Percentiles rank a stretch among this genome's conserved stretches.
Evolutionary conservation across 306 rosid genomes (phyloP).

Genomic region (Senna siamea): DNA sequence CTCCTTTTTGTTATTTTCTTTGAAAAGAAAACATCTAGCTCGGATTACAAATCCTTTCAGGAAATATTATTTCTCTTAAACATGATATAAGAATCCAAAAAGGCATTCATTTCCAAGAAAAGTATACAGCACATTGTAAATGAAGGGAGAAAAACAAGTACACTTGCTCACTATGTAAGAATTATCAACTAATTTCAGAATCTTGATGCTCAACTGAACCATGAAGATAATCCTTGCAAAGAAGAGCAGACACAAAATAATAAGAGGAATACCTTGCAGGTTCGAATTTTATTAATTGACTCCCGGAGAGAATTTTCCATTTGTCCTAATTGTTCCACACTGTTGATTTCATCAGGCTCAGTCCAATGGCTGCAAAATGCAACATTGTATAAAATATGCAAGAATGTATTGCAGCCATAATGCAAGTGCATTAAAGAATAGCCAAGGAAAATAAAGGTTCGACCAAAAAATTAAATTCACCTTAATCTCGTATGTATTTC

Average conservation of each 20-base stretch:
- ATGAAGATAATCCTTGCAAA: background rate
- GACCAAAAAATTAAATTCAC: conserved; percentile 38
- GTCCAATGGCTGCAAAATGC: conserved; percentile 64
- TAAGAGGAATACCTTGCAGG: conserved; percentile 55
- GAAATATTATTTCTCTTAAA: conserved; percentile 1
- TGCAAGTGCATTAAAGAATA: conserved; percentile 21
- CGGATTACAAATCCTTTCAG: conserved; percentile 3
- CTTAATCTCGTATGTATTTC: conserved; percentile 63
- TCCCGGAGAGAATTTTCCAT: conserved; percentile 74
- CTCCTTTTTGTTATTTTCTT: background rate
- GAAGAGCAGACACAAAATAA: conserved; percentile 8
- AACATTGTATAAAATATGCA: conserved; percentile 33
- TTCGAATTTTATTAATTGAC: conserved; percentile 59
- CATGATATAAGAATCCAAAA: background rate
- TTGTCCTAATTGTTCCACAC: conserved; percentile 61
- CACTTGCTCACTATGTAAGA: background rate
- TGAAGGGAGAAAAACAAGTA: background rate
- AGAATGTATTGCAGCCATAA: conserved; percentile 12
- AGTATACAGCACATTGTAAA: background rate
- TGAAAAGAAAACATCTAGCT: background rate
- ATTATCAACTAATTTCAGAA: conserved; percentile 6
- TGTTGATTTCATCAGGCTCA: conserved; percentile 60
- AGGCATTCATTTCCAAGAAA: conserved; percentile 11
- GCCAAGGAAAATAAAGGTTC: conserved; percentile 14
- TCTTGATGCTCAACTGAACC: conserved; percentile 14